Evolutionary conservation across 805 yeast species (phyloP), one percentile per base, ranked within the genome.

Genomic region (Barnettozyma botsteinii): DNA sequence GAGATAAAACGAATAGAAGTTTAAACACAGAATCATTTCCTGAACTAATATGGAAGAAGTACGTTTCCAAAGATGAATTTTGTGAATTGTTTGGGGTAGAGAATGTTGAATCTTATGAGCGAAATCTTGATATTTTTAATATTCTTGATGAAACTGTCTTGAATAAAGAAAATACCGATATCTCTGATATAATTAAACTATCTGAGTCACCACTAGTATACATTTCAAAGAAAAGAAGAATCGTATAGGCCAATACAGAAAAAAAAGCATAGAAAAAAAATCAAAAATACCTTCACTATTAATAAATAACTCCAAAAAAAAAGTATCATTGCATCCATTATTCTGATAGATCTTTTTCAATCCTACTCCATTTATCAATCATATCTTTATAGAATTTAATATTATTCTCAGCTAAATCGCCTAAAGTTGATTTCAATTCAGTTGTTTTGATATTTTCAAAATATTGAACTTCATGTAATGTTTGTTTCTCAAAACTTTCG

Each of bases 391-490:
- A 91, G 55, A 85, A 87, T 21, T 73, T 70, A 40, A 85, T 77
- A 60, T 91, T 84, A 45, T 77, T 77, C 48, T 83, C 84, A 36
- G 95, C 84, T 42, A 91, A 66, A n/a, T 73, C 72, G 8, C 77
- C 66, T 63, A 91, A 70, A 2, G 94, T 74, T 23, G 72, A 69
- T 54, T 81, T 80, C 58, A 89, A 69, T 61, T 91, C 97, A 27
- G 71, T 68, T 23, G 85, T 76, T 61, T 88, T 88, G 46, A 86
- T 83, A 19, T 69, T 72, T 52, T 91, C 95, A 69, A 94, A 91
- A 46, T 80, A 66, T 22, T 69, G 64, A 28, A 78, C 70, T 53
- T 78, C 85, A 49, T 73, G 70, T 28, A 73, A 50, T 3, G 79
- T 73, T 41, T 75, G 74, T 43, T 73, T 72, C 47, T 78, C 83